A percentile compares a stretch with the other conserved stretches of the same genome.
Evolutionary conservation across 73 alveolate species (phyloP).

Genomic region (Durusdinium trenchii): DNA sequence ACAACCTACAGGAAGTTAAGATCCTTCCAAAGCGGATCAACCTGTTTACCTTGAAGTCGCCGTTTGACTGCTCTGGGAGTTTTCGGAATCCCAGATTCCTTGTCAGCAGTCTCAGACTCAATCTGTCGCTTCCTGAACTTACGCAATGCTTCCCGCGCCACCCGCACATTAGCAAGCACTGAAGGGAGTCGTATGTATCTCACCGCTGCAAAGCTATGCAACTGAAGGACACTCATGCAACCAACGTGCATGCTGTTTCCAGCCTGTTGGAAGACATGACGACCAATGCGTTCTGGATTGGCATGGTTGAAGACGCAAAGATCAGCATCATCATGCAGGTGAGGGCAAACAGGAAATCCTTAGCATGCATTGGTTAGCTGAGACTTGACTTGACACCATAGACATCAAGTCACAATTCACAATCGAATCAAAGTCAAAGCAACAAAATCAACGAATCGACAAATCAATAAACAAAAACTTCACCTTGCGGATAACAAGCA

Average conservation of each 20-base stretch:
- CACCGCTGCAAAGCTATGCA: neutral
- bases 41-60: neutral
- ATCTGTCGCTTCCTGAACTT: neutral
- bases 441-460: too few species aligned
- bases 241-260: constrained; percentile 27
- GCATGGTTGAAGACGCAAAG: neutral
- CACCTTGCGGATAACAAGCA: neutral
- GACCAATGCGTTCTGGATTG: neutral
- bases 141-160: neutral
- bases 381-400: too few species aligned
- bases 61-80: too few species aligned
- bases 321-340: neutral
- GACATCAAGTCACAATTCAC: neutral
- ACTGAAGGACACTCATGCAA: neutral
- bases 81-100: too few species aligned
- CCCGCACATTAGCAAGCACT: neutral
- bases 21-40: neutral
- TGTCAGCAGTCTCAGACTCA: neutral
- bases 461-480: too few species aligned
- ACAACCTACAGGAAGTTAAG: too few species aligned
- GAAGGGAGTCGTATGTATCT: neutral
- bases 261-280: constrained; percentile 22
- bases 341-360: constrained; percentile 15
- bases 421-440: neutral
- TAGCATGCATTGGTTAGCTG: neutral